phyloP scores from a whole-genome alignment of 2,329 filamentous ascomycete genomes.

The Talaromyces sp. region DNA sequence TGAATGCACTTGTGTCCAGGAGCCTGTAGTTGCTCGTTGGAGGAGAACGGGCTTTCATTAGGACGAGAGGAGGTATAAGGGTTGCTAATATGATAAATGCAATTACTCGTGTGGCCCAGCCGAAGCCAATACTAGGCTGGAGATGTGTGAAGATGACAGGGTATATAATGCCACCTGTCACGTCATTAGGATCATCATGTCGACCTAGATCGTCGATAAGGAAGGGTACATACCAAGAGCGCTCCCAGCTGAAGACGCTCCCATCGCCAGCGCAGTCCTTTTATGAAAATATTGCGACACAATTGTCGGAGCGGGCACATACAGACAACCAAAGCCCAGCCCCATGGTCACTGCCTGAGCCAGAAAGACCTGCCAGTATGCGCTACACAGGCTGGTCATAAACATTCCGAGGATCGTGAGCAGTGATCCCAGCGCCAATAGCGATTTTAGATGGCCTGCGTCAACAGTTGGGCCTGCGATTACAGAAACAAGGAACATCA shows the following conservation, averaged over 20 bases:
- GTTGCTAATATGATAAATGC: conserved; percentile 61
- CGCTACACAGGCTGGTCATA: conserved; percentile 41
- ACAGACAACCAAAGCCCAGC: conserved; percentile 40
- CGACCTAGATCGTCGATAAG: not conserved
- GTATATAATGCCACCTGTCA: conserved; percentile 54
- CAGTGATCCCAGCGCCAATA: conserved; percentile 29
- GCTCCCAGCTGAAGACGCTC: conserved; percentile 27
- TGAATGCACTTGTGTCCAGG: conserved; percentile 38
- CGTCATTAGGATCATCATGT: not conserved
- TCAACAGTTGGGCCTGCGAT: conserved; percentile 42
- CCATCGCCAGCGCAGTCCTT: conserved; percentile 30
- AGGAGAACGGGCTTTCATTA: conserved; percentile 40
- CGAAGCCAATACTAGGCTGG: conserved; percentile 52
- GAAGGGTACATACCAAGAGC: conserved; percentile 25
- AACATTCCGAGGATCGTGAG: conserved; percentile 44
- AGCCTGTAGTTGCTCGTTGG: conserved; percentile 29
- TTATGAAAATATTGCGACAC: conserved; percentile 29
- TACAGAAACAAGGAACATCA: conserved; percentile 43
- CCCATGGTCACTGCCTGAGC: conserved; percentile 42
- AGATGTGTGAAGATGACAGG: conserved; percentile 61
- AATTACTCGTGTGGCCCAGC: conserved; percentile 56
- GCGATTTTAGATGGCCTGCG: conserved; percentile 36
- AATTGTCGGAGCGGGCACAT: conserved; percentile 28
- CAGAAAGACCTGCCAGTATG: conserved; percentile 51
- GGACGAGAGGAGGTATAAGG: conserved; percentile 51